Evolutionary conservation across 164 flowering plant species (phyloP).

Genomic region (Paratinospora sagittata): DNA sequence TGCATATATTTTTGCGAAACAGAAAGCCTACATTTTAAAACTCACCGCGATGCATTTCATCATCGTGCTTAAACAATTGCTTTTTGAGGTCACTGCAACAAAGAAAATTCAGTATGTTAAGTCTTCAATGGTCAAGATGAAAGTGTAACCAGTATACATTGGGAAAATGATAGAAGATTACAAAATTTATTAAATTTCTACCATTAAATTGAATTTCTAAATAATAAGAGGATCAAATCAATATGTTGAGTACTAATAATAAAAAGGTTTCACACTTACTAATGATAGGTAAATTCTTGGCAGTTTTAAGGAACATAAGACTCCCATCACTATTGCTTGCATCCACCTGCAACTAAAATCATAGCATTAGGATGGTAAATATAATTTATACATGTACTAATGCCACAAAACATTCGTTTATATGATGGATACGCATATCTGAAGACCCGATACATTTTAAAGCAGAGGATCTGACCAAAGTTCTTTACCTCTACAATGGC

Average conservation of each 20-base stretch:
- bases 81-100: conserved; percentile 66
- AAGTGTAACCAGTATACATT: no score
- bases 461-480: background rate
- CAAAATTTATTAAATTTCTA: no score
- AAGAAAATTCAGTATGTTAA: no score
- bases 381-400: background rate
- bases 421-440: background rate
- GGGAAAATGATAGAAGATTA: no score
- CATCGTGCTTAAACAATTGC: conserved; percentile 63
- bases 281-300: conserved; percentile 64
- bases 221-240: background rate
- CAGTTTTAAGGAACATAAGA: conserved; percentile 63
- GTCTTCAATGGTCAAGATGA: no score
- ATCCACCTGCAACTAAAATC: conserved; percentile 38
- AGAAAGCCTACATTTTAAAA: background rate
- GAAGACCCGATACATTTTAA: background rate
- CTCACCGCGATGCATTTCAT: conserved; percentile 95
- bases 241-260: background rate
- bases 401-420: no score
- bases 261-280: conserved; percentile 40
- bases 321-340: conserved; percentile 31
- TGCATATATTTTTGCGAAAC: background rate
- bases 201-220: no score
- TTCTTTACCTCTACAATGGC: conserved; percentile 75
- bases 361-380: background rate